These are phyloP conservation scores for Pezicula radicicola DNA, from an alignment of 2,329 filamentous ascomycete genomes.

Conservation along the genomic window DNA sequence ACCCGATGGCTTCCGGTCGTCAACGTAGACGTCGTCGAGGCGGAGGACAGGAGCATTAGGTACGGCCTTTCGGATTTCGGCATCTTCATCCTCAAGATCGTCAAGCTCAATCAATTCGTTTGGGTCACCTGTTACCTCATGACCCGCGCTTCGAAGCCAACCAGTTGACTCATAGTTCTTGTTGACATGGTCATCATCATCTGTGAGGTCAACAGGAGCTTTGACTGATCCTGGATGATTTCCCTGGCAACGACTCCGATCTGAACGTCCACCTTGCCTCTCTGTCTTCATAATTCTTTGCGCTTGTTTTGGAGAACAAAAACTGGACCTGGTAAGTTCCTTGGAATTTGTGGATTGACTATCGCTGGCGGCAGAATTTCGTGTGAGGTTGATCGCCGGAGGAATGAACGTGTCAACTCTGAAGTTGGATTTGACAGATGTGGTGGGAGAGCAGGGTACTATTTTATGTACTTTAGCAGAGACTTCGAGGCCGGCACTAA, in stretches of 20 bases:
- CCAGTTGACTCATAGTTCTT: too few relatives aligned
- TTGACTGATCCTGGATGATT: too few relatives aligned
- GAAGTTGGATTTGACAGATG: not conserved
- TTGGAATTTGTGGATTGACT: not conserved
- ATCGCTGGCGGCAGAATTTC: not conserved
- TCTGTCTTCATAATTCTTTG: too few relatives aligned
- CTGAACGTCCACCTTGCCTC: too few relatives aligned
- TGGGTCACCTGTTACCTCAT: too few relatives aligned
- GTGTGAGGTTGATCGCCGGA: not conserved
- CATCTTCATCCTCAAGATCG: conserved; percentile 6
- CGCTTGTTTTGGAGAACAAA: not conserved
- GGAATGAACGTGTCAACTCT: not conserved
- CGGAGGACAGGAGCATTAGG: not conserved
- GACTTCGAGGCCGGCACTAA: not conserved
- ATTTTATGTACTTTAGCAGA: not conserved
- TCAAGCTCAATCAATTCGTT: not conserved
- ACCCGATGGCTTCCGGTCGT: too few relatives aligned
- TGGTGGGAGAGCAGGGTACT: not conserved
- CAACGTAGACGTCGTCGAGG: conserved; percentile 7
- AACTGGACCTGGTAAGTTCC: not conserved
- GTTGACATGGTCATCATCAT: too few relatives aligned
- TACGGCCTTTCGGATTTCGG: not conserved
- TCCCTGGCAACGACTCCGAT: too few relatives aligned
- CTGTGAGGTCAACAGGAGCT: too few relatives aligned
- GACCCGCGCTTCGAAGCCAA: too few relatives aligned